A percentile compares a stretch with the other conserved stretches of the same genome.
phyloP scores from a whole-genome alignment of 257 asterid genomes.

The Lycium ferocissimum region DNA sequence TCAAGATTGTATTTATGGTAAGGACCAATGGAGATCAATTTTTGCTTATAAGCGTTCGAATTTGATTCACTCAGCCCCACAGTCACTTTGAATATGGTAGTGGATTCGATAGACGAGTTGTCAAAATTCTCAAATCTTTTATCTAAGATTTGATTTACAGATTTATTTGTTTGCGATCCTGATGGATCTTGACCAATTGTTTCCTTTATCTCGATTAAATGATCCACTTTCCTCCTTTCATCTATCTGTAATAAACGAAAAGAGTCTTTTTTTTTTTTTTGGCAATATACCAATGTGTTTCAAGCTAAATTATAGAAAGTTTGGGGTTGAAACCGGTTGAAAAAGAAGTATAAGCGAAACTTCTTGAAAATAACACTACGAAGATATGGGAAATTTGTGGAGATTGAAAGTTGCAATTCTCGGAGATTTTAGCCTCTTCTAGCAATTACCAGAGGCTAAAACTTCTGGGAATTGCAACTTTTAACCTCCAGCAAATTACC shows the following conservation, averaged over 20 bases:
- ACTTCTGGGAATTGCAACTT: too few relatives aligned
- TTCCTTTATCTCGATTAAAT: not conserved
- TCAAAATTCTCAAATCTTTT: not conserved
- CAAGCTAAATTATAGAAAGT: too few relatives aligned
- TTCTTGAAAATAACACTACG: too few relatives aligned
- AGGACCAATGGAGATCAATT: slow-evolving; percentile 34
- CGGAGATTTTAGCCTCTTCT: too few relatives aligned
- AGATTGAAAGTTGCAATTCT: too few relatives aligned
- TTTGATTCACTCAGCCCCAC: slow-evolving; percentile 21
- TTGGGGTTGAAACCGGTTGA: too few relatives aligned
- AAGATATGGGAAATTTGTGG: too few relatives aligned
- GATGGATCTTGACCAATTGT: not conserved
- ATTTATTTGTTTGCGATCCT: not conserved
- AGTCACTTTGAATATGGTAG: slow-evolving; percentile 24
- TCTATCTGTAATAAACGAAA: not conserved
- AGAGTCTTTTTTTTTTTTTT: not conserved
- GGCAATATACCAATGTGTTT: too few relatives aligned
- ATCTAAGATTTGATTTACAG: not conserved
- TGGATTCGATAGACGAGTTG: not conserved
- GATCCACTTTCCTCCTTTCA: not conserved
- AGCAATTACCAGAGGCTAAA: too few relatives aligned
- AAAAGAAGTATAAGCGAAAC: too few relatives aligned
- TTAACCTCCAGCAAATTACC: too few relatives aligned
- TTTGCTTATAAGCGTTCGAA: slow-evolving; percentile 26
- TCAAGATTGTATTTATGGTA: not conserved